Evolutionary conservation across 306 rosid species (phyloP).

Genomic region (Cucumis hystrix): DNA sequence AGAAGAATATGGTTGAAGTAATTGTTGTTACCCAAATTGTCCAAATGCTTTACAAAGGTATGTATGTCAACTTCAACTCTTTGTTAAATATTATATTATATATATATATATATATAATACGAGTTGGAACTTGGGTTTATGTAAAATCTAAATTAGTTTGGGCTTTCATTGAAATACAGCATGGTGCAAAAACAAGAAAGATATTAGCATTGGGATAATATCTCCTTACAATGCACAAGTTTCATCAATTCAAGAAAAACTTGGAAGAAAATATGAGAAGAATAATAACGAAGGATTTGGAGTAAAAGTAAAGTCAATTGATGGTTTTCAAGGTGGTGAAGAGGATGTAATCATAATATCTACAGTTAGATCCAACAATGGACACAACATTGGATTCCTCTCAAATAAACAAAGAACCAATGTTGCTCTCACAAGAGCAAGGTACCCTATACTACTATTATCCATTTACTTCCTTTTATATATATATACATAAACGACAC

Average conservation of each 20-base stretch:
- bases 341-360: slow-evolving; percentile 60
- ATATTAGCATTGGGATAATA: slow-evolving; percentile 46
- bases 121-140: not conserved
- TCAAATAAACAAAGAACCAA: slow-evolving; percentile 44
- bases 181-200: slow-evolving; percentile 26
- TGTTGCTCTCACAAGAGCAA: slow-evolving; percentile 80
- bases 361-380: slow-evolving; percentile 38
- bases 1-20: slow-evolving; percentile 57
- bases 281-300: slow-evolving; percentile 22
- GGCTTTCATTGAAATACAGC: slow-evolving; percentile 12
- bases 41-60: slow-evolving; percentile 42
- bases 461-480: not conserved
- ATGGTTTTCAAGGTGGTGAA: slow-evolving; percentile 85
- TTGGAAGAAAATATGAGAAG: slow-evolving; percentile 32
- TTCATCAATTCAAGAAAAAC: slow-evolving; percentile 30
- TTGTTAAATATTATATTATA: no score
- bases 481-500: no score
- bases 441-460: slow-evolving; percentile 19
- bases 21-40: slow-evolving; percentile 39
- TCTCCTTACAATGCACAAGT: slow-evolving; percentile 85
- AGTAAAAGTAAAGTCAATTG: slow-evolving; percentile 55
- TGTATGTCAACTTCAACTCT: slow-evolving; percentile 13
- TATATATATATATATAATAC: no score
- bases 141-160: not conserved
- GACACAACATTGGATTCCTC: slow-evolving; percentile 29